These are phyloP conservation scores for Garcia nutans DNA, from an alignment of 345 rosid genomes.

Conservation along the genomic window DNA sequence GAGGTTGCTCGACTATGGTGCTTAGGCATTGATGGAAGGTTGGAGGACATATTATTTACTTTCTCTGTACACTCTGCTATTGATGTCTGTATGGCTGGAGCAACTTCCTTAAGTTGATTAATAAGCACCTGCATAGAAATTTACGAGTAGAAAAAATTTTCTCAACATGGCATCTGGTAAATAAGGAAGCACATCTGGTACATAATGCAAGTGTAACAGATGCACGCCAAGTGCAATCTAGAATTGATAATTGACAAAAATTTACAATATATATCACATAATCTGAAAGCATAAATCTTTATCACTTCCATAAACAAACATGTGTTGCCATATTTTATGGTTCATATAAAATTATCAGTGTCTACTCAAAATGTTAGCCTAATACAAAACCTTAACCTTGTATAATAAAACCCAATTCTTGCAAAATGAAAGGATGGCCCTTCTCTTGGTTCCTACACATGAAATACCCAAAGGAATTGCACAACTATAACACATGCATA, in stretches of 20 bases:
- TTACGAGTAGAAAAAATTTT: slow-evolving; percentile 17
- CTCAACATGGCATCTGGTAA: slow-evolving; percentile 16
- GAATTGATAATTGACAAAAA: not conserved
- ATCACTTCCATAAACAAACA: slow-evolving; percentile 13
- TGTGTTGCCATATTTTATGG: not conserved
- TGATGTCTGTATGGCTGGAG: slow-evolving; percentile 83
- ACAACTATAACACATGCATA: not conserved
- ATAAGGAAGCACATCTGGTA: slow-evolving; percentile 6
- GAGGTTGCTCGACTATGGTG: slow-evolving; percentile 60
- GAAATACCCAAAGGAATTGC: not conserved
- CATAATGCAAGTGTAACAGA: not conserved
- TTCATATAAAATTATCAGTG: slow-evolving; percentile 2
- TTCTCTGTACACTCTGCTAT: slow-evolving; percentile 79
- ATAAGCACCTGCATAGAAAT: slow-evolving; percentile 71
- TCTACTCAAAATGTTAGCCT: not conserved
- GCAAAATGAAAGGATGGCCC: not conserved
- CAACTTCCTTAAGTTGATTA: slow-evolving; percentile 87
- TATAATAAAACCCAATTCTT: not conserved
- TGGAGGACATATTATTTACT: slow-evolving; percentile 68
- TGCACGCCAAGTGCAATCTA: slow-evolving; percentile 7
- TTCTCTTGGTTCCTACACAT: not conserved
- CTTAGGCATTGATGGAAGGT: slow-evolving; percentile 57
- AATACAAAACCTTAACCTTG: not conserved
- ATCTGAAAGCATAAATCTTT: not conserved
- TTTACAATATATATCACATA: not conserved